Percentiles rank a stretch among this genome's conserved stretches.
phyloP scores from a whole-genome alignment of 1,284 basidiomycete species.

The Puccinia triticina region DNA sequence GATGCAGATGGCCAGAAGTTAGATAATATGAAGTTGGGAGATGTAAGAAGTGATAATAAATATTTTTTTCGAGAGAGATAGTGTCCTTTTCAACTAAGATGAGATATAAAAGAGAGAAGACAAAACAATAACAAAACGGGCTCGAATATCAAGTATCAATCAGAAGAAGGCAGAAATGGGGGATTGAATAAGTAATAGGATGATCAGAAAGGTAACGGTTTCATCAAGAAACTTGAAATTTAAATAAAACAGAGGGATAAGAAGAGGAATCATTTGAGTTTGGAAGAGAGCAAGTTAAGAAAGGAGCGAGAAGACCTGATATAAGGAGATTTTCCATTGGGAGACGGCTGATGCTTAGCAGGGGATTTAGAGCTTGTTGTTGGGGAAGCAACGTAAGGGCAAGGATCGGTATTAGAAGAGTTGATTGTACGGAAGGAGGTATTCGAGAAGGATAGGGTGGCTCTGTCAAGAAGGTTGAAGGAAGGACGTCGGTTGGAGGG shows the following conservation, averaged over 20 bases:
- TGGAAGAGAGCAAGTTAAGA: conserved; percentile 18
- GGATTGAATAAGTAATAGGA: neutral
- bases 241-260: neutral
- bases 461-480: neutral
- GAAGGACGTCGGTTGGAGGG: neutral
- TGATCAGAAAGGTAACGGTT: neutral
- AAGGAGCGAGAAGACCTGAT: conserved; percentile 23
- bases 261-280: conserved; percentile 16
- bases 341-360: too few species aligned
- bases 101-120: neutral
- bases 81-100: neutral
- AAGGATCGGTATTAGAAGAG: neutral
- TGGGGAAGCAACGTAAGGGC: neutral
- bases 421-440: neutral
- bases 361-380: neutral
- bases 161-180: neutral
- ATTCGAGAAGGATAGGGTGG: neutral
- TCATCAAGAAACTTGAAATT: neutral
- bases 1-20: too few species aligned
- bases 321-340: neutral
- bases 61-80: too few species aligned
- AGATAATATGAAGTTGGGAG: too few species aligned
- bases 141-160: neutral
- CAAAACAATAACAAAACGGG: neutral
- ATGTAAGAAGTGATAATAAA: too few species aligned